Conservation (phyloP, 345 rosid genomes). For the Lumnitzera racemosa region DNA sequence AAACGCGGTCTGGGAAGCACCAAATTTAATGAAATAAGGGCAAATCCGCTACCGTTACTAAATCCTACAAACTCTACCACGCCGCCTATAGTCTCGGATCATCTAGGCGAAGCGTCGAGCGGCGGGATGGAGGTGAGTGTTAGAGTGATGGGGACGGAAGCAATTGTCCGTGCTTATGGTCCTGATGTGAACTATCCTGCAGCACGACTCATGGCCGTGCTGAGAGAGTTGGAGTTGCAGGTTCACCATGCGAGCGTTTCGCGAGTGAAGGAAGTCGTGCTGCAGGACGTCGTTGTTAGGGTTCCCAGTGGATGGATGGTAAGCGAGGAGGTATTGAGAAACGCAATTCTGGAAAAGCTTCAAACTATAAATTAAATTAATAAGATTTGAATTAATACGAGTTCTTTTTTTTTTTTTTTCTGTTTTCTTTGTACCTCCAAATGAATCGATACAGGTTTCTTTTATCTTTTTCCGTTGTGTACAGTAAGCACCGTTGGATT, state of each 20-base stretch:
- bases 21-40: neutral
- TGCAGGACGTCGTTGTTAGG: slow-evolving; percentile 39
- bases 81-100: neutral
- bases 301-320: slow-evolving; percentile 20
- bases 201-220: slow-evolving; percentile 36
- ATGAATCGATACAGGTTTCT: no score
- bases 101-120: neutral
- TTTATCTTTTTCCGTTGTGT: no score
- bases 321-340: slow-evolving; percentile 8
- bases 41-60: neutral
- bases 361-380: no score
- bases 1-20: slow-evolving; percentile 1
- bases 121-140: slow-evolving; percentile 34
- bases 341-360: slow-evolving; percentile 10
- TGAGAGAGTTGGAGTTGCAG: slow-evolving; percentile 33
- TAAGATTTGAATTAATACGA: no score
- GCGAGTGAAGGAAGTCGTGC: slow-evolving; percentile 27
- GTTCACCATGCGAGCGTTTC: slow-evolving; percentile 44
- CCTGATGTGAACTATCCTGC: slow-evolving; percentile 36
- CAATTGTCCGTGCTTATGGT: slow-evolving; percentile 34
- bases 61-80: neutral
- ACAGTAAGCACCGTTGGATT: no score
- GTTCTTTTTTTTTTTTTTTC: no score
- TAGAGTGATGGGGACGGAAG: slow-evolving; percentile 45
- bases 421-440: no score